These are phyloP conservation scores for Populus tomentosa DNA, from an alignment of 441 rosid species.

Conservation along the genomic window DNA sequence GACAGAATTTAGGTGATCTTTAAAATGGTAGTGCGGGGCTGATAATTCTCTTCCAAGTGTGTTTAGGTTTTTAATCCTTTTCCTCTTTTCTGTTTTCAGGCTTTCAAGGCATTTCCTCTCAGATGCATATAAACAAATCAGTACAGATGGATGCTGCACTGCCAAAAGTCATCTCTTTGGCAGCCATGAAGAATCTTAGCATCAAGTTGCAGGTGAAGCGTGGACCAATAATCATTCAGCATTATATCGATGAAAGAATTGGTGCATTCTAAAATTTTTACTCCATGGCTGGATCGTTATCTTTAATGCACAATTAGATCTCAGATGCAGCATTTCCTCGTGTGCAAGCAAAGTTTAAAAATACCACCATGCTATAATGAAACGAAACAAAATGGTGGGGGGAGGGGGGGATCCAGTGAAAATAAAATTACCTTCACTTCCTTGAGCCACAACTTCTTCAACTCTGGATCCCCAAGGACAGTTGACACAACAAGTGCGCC, in stretches of 20 bases:
- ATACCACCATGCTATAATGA: not conserved
- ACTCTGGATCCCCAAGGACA: constrained; percentile 68
- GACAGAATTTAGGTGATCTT: not conserved
- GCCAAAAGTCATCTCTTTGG: not conserved
- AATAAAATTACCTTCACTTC: constrained; percentile 76
- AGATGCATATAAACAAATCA: too few species aligned
- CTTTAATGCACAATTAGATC: not conserved
- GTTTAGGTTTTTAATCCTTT: not conserved
- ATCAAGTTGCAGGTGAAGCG: not conserved
- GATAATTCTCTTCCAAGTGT: not conserved
- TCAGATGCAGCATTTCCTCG: not conserved
- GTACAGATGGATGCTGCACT: not conserved
- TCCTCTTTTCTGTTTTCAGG: too few species aligned
- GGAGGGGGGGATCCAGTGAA: not conserved
- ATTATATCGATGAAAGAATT: not conserved
- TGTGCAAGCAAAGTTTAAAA: not conserved
- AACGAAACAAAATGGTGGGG: not conserved
- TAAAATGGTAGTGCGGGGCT: not conserved
- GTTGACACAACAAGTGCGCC: constrained; percentile 84
- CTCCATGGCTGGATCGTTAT: not conserved
- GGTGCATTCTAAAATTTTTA: not conserved
- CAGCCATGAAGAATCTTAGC: not conserved
- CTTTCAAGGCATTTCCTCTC: too few species aligned
- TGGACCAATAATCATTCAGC: not conserved
- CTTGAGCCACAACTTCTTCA: constrained; percentile 84